A percentile compares a stretch with the other conserved stretches of the same genome.
Conservation (phyloP, 768 basidiomycete species). For the Hericium alpestre region DNA sequence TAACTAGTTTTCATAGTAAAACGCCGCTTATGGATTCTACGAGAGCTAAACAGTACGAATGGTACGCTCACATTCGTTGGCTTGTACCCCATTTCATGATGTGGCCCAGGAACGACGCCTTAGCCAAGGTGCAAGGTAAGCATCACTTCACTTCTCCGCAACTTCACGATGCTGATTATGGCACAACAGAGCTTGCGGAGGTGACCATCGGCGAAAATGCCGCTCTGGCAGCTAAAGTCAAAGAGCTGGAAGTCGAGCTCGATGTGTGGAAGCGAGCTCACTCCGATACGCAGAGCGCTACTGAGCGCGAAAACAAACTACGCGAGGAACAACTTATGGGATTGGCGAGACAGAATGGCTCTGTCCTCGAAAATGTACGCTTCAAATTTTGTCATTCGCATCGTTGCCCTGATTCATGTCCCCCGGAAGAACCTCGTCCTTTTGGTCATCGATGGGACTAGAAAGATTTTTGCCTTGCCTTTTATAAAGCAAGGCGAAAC, state of each 20-base stretch:
- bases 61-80: not conserved
- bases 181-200: slow-evolving; percentile 44
- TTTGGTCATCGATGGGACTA: not conserved
- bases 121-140: not conserved
- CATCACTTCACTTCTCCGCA: not conserved
- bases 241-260: slow-evolving; percentile 61
- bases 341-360: too few species aligned
- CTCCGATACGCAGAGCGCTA: slow-evolving; percentile 21
- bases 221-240: slow-evolving; percentile 53
- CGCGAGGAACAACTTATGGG: too few species aligned
- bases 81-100: not conserved
- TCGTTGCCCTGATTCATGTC: not conserved
- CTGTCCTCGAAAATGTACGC: not conserved
- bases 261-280: slow-evolving; percentile 65
- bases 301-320: too few species aligned
- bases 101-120: not conserved
- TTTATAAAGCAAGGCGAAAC: not conserved
- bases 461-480: not conserved
- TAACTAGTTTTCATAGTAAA: not conserved
- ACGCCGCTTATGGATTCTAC: not conserved
- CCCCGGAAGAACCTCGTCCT: not conserved
- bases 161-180: not conserved
- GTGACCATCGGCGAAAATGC: slow-evolving; percentile 53
- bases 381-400: not conserved
- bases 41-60: not conserved